phyloP scores from a whole-genome alignment of 2,329 filamentous ascomycete genomes.

The Lasiodiplodia gonubiensis region DNA sequence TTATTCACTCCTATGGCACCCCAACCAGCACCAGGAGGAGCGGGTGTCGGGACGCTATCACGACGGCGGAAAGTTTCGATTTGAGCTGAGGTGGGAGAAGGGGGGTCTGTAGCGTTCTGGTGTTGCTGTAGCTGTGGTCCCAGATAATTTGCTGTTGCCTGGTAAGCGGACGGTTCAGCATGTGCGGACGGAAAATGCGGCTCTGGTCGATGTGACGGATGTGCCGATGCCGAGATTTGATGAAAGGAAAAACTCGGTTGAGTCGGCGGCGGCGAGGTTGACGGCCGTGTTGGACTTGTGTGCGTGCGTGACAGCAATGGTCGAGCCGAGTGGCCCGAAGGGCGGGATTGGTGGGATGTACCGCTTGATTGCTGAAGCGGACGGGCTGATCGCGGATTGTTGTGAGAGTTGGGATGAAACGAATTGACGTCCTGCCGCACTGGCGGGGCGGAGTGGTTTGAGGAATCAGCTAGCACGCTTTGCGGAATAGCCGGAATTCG shows the following conservation, averaged over 20 bases:
- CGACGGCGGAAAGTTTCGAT: slow-evolving; percentile 7
- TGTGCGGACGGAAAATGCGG: background rate
- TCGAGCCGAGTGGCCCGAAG: background rate
- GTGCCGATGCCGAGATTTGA: background rate
- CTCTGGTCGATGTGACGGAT: background rate
- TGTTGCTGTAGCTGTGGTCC: background rate
- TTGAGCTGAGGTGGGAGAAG: background rate
- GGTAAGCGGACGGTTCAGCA: background rate
- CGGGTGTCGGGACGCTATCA: slow-evolving; percentile 16
- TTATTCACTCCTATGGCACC: background rate
- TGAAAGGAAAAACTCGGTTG: background rate
- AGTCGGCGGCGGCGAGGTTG: slow-evolving; percentile 12
- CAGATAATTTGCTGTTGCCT: background rate
- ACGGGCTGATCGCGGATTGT: slow-evolving; percentile 10
- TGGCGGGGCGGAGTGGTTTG: slow-evolving; percentile 15
- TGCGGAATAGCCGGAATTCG: slow-evolving; percentile 11
- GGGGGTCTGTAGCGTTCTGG: background rate
- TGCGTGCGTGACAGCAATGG: slow-evolving; percentile 5
- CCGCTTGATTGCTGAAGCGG: slow-evolving; percentile 1
- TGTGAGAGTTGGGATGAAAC: background rate
- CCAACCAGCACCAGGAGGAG: background rate
- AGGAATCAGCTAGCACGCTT: background rate
- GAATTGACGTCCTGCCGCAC: background rate
- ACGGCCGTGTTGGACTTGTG: slow-evolving; percentile 22
- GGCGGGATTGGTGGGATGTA: slow-evolving; percentile 11